Conservation (phyloP, 208 protist genomes). For the Trypanosoma avium region DNA sequence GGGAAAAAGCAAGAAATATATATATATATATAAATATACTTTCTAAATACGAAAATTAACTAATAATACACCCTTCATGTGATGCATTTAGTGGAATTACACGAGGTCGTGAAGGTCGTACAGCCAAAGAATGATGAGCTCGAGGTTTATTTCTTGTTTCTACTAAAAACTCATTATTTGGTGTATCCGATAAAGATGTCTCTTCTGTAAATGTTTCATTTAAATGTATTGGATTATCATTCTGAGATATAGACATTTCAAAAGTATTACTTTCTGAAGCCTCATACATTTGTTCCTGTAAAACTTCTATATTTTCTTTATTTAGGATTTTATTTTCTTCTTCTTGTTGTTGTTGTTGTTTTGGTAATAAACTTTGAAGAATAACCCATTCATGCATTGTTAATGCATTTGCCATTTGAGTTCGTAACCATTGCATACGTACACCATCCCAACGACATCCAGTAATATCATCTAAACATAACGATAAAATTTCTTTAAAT, state of each 20-base stretch:
- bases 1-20: too few species aligned
- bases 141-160: not conserved
- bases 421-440: conserved; percentile 19
- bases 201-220: too few species aligned
- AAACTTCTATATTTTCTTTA: not conserved
- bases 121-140: not conserved
- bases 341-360: too few species aligned
- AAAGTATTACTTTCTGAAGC: not conserved
- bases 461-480: conserved; percentile 9
- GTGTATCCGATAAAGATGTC: too few species aligned
- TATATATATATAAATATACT: too few species aligned
- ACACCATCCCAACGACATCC: conserved; percentile 19
- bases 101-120: conserved; percentile 11
- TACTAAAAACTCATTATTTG: not conserved
- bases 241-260: not conserved
- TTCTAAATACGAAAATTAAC: not conserved
- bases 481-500: conserved; percentile 11
- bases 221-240: not conserved
- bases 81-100: conserved; percentile 5
- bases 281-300: not conserved
- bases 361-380: not conserved
- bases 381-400: conserved; percentile 12
- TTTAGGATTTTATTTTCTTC: not conserved
- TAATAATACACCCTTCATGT: conserved; percentile 13
- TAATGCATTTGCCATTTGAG: conserved; percentile 6